These are phyloP conservation scores for Graphilbum fragrans DNA, from an alignment of 2,329 filamentous ascomycete genomes.

Conservation along the genomic window DNA sequence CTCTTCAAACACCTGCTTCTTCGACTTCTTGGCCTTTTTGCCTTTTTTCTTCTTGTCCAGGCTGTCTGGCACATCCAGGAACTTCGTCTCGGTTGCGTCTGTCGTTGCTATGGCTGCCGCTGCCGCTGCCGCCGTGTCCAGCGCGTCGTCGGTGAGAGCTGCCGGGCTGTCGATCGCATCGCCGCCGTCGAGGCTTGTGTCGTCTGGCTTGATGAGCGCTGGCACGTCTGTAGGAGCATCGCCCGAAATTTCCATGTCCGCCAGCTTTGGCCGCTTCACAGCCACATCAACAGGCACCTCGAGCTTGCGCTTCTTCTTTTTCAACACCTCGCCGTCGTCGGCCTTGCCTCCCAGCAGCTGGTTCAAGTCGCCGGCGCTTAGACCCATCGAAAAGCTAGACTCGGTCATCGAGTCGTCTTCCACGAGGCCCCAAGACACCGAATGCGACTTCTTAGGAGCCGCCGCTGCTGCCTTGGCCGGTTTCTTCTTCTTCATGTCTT, in stretches of 20 bases:
- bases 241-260: conserved; percentile 66
- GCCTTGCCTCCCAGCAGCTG: too few relatives aligned
- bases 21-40: conserved; percentile 67
- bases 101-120: conserved; percentile 21
- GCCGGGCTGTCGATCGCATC: not conserved
- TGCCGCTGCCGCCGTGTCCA: not conserved
- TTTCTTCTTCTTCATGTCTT: conserved; percentile 26
- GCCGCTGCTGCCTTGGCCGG: conserved; percentile 49
- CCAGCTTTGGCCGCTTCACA: conserved; percentile 69
- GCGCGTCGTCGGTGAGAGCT: not conserved
- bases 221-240: conserved; percentile 10
- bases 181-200: too few relatives aligned
- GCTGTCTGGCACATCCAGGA: conserved; percentile 18
- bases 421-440: conserved; percentile 27
- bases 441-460: conserved; percentile 43
- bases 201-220: too few relatives aligned
- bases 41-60: conserved; percentile 52
- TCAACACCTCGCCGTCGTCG: not conserved
- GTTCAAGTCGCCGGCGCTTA: too few relatives aligned
- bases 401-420: conserved; percentile 62
- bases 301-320: conserved; percentile 55
- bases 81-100: conserved; percentile 10
- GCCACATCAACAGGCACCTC: conserved; percentile 55
- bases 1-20: conserved; percentile 65
- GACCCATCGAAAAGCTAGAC: conserved; percentile 44